Base-by-base conservation (phyloP, 176 grass and related monocot genomes). In the Chrysopogon serrulatus region DNA sequence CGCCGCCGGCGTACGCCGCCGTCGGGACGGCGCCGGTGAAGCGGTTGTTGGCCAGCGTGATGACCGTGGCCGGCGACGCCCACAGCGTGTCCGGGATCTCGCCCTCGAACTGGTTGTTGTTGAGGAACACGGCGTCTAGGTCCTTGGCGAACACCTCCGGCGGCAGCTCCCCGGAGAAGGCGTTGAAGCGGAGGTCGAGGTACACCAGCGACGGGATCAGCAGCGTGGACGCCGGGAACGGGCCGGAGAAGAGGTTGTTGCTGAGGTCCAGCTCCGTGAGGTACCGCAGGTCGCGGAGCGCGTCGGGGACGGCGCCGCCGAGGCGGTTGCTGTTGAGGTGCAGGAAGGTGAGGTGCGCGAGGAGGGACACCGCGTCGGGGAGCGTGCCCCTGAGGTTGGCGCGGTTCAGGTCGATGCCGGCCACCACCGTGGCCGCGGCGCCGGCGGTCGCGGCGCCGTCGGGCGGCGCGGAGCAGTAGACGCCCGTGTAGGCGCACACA, bases 181-280 rank as follows among this genome's bases (percentile, higher is more conserved):
- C 78, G 86, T 98, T 98, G 86, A 98, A 95, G 27, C 95, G 88
- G 54, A 98, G 90, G 87, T 98, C 95, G 7, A 98, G 90, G 90
- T 91, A 98, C 0, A 89, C 73, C 14, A 98, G 88, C 47, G 88
- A 84, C 1, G 88, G 95, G 41, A 95, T 80, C 4, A 82, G 66
- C 35, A 95, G 79, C 11, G 88, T 82, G 28, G 84, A 35, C 21
- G 75, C 23, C 0, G 95, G 95, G 84, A 98, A 98, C 2, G 86
- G 51, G 0, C 95, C 95, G 1, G 88, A 81, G 79, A 95, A 86
- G 45, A 79, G 79, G 84, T 98, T 98, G 87, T 90, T 98, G 88
- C 95, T 98, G 4, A 98, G 87, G 77, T 98, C 95, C 10, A 98
- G 95, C 87, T 98, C 95, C 8, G 92, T 86, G 10, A 98, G 86